Percentiles rank a stretch among this genome's conserved stretches.
Evolutionary conservation across 441 rosid genomes (phyloP).

Genomic region (Jatropha podagrica): DNA sequence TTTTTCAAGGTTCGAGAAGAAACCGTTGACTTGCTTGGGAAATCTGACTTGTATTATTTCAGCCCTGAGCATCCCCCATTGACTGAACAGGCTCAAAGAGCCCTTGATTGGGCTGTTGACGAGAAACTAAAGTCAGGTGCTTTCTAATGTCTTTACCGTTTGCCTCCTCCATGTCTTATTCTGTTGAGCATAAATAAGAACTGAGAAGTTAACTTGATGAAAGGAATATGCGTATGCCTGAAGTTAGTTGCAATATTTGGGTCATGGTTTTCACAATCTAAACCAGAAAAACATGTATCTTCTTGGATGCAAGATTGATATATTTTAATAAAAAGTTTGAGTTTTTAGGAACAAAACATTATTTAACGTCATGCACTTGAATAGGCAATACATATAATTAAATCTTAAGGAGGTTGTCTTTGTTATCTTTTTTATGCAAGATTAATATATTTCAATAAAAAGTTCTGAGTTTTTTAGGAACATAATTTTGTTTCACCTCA

Average conservation of each 20-base stretch:
- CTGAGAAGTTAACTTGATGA: background rate
- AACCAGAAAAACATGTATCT: background rate
- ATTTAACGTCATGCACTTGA: background rate
- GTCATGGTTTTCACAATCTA: background rate
- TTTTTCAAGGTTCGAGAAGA: constrained; percentile 70
- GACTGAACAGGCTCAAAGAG: constrained; percentile 78
- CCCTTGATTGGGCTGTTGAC: constrained; percentile 77
- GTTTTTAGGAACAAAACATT: background rate
- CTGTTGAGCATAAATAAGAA: background rate
- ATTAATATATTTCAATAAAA: no score
- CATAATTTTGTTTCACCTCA: no score
- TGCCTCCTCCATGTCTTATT: background rate
- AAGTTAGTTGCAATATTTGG: background rate
- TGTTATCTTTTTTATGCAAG: no score
- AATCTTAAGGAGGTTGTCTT: background rate
- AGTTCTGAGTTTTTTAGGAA: no score
- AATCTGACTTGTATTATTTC: constrained; percentile 63
- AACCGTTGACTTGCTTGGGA: constrained; percentile 68
- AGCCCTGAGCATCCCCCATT: constrained; percentile 86
- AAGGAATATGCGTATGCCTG: background rate
- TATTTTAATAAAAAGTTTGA: background rate
- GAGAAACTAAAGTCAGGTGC: constrained; percentile 84
- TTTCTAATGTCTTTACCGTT: background rate
- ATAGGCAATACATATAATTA: background rate
- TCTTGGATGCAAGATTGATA: background rate